Evolutionary conservation across 2,329 filamentous ascomycete genomes (phyloP), one percentile per base, ranked within the genome.

Genomic region (Fusarium albosuccineum): DNA sequence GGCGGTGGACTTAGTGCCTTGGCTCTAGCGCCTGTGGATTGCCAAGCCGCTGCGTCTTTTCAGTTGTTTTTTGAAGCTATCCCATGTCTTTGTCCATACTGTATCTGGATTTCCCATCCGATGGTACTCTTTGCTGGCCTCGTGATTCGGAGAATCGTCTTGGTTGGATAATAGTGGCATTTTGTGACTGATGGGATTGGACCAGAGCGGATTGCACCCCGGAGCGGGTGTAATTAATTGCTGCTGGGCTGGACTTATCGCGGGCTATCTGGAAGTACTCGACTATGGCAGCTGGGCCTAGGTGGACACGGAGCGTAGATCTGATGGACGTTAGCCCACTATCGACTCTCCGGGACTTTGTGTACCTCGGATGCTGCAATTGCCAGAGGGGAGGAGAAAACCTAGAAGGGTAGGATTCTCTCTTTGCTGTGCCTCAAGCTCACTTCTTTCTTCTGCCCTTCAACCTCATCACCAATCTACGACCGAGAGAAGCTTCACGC

Each of bases 1-100:
- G 53, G 48, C 59, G 48, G 44, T 49, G 29, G 36, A 34, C 52
- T 37, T 55, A 67, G 49, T 65, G 65, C 61, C 60, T 58, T 68
- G 44, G 45, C 44, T 45, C 30, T 40, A 44, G 61, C 61, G 44
- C 36, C 60, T 65, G 44, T 50, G 52, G 40, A 42, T 30, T 55
- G 52, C 58, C 33, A 33, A 67, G 56, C 45, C 52, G 61, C 40
- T 58, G 52, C 62, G 22, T 22, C 22, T 22, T 22, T 22, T 22
- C 22, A 22, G 22, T 22, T 22, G 48, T 37, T 34, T 27, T 16
- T 16, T 29, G 41, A 68, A 65, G 65, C 51, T 53, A 30, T 52
- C 42, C 57, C 39, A 53, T 27, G 36, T 42, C 50, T 33, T 37
- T 33, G 46, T 41, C 48, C 36, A 33, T 39, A 55, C 45, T 59